Conservation (phyloP, 208 protist species). For the Crithidia fasciculata region DNA sequence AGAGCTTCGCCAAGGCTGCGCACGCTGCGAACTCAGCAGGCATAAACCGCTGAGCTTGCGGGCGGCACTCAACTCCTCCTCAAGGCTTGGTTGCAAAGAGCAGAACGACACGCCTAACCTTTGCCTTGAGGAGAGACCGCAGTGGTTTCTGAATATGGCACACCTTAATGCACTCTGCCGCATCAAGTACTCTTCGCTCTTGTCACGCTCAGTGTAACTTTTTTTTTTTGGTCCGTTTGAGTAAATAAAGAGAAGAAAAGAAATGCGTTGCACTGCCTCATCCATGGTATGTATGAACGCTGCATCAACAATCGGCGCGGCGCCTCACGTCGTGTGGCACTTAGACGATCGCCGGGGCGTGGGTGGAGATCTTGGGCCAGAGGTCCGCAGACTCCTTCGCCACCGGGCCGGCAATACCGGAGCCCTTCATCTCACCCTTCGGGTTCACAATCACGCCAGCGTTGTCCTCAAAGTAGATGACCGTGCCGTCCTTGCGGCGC, state of each 20-base stretch:
- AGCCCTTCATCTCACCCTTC: constrained; percentile 99
- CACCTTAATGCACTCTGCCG: too few relatives aligned
- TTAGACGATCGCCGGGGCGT: constrained; percentile 82
- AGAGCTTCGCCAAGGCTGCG: too few relatives aligned
- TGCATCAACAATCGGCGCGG: constrained; percentile 2
- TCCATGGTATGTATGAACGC: constrained; percentile 5
- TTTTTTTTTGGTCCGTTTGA: background rate
- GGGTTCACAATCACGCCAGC: constrained; percentile 99
- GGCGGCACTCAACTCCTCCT: too few relatives aligned
- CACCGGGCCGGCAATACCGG: constrained; percentile 99
- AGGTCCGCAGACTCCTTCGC: constrained; percentile 99
- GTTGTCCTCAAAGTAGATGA: constrained; percentile 99
- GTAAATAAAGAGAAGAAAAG: constrained; percentile 4
- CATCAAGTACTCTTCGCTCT: background rate
- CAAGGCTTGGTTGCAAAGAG: too few relatives aligned
- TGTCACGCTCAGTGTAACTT: background rate
- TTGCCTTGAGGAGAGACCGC: too few relatives aligned
- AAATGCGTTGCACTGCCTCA: constrained; percentile 12
- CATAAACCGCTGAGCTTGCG: too few relatives aligned
- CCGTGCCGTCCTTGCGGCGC: constrained; percentile 98
- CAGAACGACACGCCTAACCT: too few relatives aligned
- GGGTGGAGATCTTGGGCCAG: constrained; percentile 99
- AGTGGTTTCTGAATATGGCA: too few relatives aligned
- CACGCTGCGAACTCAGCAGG: too few relatives aligned
- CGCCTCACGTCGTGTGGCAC: background rate